Evolutionary conservation across 345 rosid species (phyloP).

Genomic region (Cardiospermum halicacabum): DNA sequence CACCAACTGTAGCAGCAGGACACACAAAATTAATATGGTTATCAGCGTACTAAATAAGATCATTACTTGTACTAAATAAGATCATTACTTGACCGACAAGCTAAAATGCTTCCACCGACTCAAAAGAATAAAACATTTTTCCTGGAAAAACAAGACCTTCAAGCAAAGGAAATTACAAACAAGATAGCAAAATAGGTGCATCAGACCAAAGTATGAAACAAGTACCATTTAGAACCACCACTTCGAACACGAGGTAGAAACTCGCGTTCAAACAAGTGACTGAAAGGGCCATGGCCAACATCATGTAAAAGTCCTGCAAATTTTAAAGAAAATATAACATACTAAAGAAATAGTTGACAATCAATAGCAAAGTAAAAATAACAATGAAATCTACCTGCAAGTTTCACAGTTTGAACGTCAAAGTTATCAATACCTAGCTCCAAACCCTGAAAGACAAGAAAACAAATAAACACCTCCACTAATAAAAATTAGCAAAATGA

Average conservation of each 20-base stretch:
- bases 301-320: constrained; percentile 86
- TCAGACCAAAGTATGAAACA: constrained; percentile 14
- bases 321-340: constrained; percentile 10
- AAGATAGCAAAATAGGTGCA: constrained; percentile 9
- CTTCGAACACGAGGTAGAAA: constrained; percentile 70
- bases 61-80: no score
- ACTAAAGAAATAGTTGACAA: not conserved
- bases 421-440: constrained; percentile 75
- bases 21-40: not conserved
- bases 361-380: constrained; percentile 3
- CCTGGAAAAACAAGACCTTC: not conserved
- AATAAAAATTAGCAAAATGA: not conserved
- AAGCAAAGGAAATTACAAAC: constrained; percentile 10
- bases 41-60: not conserved
- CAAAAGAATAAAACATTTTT: not conserved
- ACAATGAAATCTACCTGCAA: constrained; percentile 56
- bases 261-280: constrained; percentile 84
- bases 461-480: constrained; percentile 9
- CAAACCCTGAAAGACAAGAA: constrained; percentile 51
- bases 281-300: constrained; percentile 95
- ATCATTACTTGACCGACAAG: not conserved
- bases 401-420: constrained; percentile 84
- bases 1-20: not conserved
- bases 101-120: not conserved
- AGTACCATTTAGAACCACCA: constrained; percentile 54